phyloP scores from a whole-genome alignment of 2,329 filamentous ascomycete species.

The Aspergillus unguis region DNA sequence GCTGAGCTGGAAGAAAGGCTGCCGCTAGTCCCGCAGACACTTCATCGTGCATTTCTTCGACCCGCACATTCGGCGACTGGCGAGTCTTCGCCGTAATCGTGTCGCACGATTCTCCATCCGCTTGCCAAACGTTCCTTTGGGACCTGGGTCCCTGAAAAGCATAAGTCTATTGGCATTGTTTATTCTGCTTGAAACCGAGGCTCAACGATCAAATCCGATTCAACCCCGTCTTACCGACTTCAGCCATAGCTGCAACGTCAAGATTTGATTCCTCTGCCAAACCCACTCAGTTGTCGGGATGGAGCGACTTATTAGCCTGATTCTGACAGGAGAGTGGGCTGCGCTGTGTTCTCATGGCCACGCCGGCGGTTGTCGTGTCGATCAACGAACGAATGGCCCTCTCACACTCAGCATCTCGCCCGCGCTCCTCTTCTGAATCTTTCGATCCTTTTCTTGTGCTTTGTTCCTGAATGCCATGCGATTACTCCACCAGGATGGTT shows the following conservation, averaged over 20 bases:
- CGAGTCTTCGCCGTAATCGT: background rate
- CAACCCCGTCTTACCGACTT: background rate
- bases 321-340: constrained; percentile 10
- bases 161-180: background rate
- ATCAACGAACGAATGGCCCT: constrained; percentile 5
- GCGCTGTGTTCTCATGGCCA: constrained; percentile 11
- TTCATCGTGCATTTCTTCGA: constrained; percentile 22
- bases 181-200: background rate
- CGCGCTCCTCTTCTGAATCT: background rate
- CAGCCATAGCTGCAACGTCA: background rate
- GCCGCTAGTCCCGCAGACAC: constrained; percentile 20
- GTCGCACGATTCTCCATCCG: background rate
- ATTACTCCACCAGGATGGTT: constrained; percentile 18
- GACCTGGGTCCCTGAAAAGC: background rate
- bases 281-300: constrained; percentile 5
- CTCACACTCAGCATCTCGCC: background rate
- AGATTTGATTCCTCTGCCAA: constrained; percentile 4
- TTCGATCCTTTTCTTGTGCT: constrained; percentile 3
- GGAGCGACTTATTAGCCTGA: constrained; percentile 7
- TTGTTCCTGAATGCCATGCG: constrained; percentile 5
- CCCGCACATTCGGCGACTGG: constrained; percentile 5
- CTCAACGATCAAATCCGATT: background rate
- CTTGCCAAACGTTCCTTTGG: background rate
- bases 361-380: background rate
- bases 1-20: constrained; percentile 13